Evolutionary conservation across 768 basidiomycete genomes (phyloP).

Genomic region (Mycena venus): DNA sequence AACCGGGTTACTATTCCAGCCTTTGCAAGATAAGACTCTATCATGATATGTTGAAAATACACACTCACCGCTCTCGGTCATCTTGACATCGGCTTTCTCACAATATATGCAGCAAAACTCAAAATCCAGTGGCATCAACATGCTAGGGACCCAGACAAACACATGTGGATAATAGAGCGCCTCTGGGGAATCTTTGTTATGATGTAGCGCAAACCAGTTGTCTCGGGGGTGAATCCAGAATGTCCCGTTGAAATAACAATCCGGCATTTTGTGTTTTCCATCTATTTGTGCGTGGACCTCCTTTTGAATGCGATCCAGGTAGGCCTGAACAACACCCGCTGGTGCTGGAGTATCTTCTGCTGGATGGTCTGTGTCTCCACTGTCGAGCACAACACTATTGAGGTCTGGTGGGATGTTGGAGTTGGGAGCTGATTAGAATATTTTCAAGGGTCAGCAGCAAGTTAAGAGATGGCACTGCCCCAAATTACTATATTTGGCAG

Average conservation of each 20-base stretch:
- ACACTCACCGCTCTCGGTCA: neutral
- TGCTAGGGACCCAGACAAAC: neutral
- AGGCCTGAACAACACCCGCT: neutral
- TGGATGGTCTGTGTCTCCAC: neutral
- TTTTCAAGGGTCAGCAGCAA: no score
- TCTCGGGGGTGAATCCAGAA: neutral
- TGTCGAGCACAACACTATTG: neutral
- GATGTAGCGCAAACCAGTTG: neutral
- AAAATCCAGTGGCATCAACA: no score
- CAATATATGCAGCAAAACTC: neutral
- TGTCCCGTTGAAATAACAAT: no score
- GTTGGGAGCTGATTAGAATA: no score
- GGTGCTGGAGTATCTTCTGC: neutral
- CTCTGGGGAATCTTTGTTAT: neutral
- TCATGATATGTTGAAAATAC: neutral
- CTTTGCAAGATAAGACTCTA: neutral
- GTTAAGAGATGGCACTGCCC: no score
- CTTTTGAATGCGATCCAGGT: no score
- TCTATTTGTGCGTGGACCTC: no score
- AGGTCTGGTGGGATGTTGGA: neutral
- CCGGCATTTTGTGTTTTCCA: no score
- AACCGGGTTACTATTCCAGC: constrained; percentile 3
- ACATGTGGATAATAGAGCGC: neutral
- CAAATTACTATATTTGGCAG: no score
- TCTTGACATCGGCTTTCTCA: neutral